phyloP scores from a whole-genome alignment of 495 filamentous ascomycete species.

The Xylaria sp. region DNA sequence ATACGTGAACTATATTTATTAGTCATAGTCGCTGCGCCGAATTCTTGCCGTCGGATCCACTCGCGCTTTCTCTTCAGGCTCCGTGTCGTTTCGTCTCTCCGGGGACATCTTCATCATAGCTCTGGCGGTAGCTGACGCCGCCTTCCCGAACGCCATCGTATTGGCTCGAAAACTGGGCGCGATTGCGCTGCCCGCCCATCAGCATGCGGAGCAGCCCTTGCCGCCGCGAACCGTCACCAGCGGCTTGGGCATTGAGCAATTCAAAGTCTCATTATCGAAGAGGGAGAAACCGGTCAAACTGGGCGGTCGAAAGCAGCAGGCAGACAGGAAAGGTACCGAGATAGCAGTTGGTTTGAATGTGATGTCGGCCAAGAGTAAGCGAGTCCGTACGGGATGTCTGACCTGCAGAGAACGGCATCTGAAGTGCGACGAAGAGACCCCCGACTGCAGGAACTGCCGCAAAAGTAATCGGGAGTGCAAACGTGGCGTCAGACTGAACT shows the following conservation, averaged over 20 bases:
- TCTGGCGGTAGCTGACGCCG: constrained; percentile 45
- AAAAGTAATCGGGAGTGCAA: constrained; percentile 89
- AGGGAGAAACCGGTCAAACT: constrained; percentile 32
- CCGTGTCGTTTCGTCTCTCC: constrained; percentile 9
- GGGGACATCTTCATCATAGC: constrained; percentile 33
- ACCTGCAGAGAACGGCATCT: constrained; percentile 76
- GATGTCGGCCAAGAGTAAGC: constrained; percentile 64
- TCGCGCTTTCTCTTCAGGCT: constrained; percentile 2
- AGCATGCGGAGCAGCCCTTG: constrained; percentile 43
- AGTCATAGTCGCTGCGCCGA: constrained; percentile 3
- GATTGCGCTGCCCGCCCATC: constrained; percentile 37
- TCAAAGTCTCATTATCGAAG: constrained; percentile 37
- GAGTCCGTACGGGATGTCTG: constrained; percentile 78
- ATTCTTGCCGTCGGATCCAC: constrained; percentile 1
- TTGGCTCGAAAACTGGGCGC: constrained; percentile 44
- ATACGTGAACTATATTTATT: not conserved
- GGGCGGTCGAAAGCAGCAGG: constrained; percentile 34
- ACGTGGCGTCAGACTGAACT: constrained; percentile 88
- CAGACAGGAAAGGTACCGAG: constrained; percentile 35
- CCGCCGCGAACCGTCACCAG: constrained; percentile 43
- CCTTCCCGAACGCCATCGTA: constrained; percentile 39
- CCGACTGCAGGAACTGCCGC: constrained; percentile 83
- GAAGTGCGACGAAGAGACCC: constrained; percentile 79
- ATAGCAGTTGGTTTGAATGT: constrained; percentile 37
- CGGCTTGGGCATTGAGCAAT: constrained; percentile 36